Conservation (phyloP, 208 protist species). For the Ichthyophonus hoferi region DNA sequence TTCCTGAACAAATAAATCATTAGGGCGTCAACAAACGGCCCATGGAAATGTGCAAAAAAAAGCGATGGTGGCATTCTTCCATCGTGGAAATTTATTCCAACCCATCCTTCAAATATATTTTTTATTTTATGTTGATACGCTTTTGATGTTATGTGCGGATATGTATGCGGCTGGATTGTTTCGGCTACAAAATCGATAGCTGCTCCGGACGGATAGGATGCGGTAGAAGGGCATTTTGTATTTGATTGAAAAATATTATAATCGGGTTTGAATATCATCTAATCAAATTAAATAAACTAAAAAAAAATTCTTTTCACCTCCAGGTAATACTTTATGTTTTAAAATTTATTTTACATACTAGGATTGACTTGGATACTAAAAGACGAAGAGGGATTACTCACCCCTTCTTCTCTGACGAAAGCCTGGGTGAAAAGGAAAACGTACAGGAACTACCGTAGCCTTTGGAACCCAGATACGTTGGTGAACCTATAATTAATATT, state of each 20-base stretch:
- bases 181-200: background rate
- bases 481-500: too few species aligned
- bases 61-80: too few species aligned
- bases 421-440: background rate
- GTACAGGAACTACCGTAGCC: background rate
- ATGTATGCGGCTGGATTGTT: too few species aligned
- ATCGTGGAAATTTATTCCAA: too few species aligned
- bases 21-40: background rate
- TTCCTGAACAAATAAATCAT: background rate
- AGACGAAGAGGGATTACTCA: background rate
- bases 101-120: too few species aligned
- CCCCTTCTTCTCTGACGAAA: background rate
- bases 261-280: background rate
- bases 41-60: too few species aligned
- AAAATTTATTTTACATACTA: background rate
- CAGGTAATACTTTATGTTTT: background rate
- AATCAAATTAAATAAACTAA: background rate
- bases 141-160: too few species aligned
- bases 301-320: background rate
- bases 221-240: background rate
- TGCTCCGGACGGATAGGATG: background rate
- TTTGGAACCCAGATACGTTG: too few species aligned
- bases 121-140: too few species aligned
- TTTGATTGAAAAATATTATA: background rate
- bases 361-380: background rate